phyloP scores from a whole-genome alignment of 2,329 filamentous ascomycete genomes.

The Fusarium sp. region DNA sequence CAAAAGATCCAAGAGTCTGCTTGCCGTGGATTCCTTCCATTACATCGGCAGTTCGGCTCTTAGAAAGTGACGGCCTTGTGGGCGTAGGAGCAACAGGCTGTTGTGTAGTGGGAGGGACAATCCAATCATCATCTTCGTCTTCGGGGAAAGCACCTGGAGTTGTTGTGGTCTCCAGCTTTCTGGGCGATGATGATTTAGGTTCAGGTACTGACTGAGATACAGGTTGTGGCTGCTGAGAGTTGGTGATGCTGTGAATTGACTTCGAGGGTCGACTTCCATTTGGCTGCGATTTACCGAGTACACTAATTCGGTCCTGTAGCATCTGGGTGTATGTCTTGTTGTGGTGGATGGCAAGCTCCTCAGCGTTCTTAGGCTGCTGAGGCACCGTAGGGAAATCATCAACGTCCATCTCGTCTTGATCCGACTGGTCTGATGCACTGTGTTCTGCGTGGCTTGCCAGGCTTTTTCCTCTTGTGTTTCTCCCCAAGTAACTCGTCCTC shows the following conservation, averaged over 20 bases:
- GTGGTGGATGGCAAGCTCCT: slow-evolving; percentile 60
- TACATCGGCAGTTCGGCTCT: slow-evolving; percentile 70
- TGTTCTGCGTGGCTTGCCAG: slow-evolving; percentile 63
- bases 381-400: slow-evolving; percentile 55
- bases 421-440: slow-evolving; percentile 57
- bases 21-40: slow-evolving; percentile 67
- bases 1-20: slow-evolving; percentile 58
- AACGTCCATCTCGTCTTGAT: slow-evolving; percentile 64
- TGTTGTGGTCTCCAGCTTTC: slow-evolving; percentile 49
- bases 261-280: slow-evolving; percentile 60
- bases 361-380: slow-evolving; percentile 55
- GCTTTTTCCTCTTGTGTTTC: slow-evolving; percentile 79
- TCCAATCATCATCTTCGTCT: slow-evolving; percentile 69
- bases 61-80: slow-evolving; percentile 64
- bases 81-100: slow-evolving; percentile 43
- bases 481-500: slow-evolving; percentile 78
- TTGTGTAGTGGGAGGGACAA: slow-evolving; percentile 60
- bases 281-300: slow-evolving; percentile 68
- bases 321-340: slow-evolving; percentile 94
- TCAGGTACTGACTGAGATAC: slow-evolving; percentile 45
- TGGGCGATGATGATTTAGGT: slow-evolving; percentile 44
- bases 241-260: slow-evolving; percentile 54
- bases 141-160: slow-evolving; percentile 71
- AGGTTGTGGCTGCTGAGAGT: slow-evolving; percentile 44
- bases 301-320: slow-evolving; percentile 90